Evolutionary conservation across 2,329 filamentous ascomycete genomes (phyloP).

Genomic region (Alternaria consortialis): DNA sequence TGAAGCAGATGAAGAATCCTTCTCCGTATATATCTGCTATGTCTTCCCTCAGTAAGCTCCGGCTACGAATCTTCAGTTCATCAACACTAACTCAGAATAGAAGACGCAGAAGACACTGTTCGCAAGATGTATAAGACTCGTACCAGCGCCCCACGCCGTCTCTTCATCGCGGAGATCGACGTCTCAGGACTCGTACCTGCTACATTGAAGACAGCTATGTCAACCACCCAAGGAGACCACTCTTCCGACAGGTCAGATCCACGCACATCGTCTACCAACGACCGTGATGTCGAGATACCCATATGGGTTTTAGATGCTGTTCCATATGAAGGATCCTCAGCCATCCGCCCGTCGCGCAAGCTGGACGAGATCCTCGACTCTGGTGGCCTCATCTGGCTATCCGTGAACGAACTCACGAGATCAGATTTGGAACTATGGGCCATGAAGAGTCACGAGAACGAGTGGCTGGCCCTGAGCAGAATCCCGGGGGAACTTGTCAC

Average conservation of each 20-base stretch:
- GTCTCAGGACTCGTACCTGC: neutral
- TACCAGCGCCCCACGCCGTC: neutral
- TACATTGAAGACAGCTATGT: neutral
- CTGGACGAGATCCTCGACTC: neutral
- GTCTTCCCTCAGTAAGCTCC: slow-evolving; percentile 12
- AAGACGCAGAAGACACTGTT: neutral
- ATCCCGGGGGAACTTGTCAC: slow-evolving; percentile 17
- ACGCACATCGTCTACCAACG: too few relatives aligned
- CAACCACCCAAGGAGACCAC: neutral
- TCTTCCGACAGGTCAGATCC: too few relatives aligned
- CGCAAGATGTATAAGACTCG: neutral
- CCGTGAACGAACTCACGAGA: slow-evolving; percentile 17
- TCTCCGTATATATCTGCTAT: slow-evolving; percentile 25
- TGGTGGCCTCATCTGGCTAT: slow-evolving; percentile 18
- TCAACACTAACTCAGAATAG: too few relatives aligned
- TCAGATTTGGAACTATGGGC: slow-evolving; percentile 11
- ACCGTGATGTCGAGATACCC: neutral
- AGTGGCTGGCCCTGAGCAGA: slow-evolving; percentile 24
- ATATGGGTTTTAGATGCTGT: neutral
- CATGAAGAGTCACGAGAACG: slow-evolving; percentile 19
- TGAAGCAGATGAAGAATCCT: slow-evolving; percentile 20
- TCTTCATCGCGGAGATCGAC: neutral
- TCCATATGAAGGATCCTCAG: neutral
- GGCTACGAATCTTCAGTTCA: too few relatives aligned
- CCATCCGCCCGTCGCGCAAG: neutral